phyloP scores from a whole-genome alignment of 2,329 filamentous ascomycete genomes.

The Penicillium sp. region DNA sequence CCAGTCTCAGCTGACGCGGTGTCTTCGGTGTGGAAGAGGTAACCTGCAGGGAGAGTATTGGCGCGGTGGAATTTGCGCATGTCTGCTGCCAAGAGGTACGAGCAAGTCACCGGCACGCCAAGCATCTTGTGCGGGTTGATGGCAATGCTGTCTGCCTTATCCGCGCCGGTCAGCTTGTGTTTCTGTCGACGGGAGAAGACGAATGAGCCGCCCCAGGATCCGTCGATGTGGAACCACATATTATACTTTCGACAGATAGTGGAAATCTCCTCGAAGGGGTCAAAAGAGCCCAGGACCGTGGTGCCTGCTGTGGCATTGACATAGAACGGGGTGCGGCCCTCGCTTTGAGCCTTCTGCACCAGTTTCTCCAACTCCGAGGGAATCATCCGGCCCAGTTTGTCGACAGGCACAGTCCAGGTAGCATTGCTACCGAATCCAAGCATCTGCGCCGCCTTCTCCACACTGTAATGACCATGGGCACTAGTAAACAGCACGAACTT shows the following conservation, averaged over 20 bases:
- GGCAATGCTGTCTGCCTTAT: slow-evolving; percentile 75
- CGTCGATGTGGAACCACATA: slow-evolving; percentile 92
- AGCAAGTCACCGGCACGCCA: slow-evolving; percentile 83
- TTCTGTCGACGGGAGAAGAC: slow-evolving; percentile 66
- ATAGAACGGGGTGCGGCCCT: slow-evolving; percentile 80
- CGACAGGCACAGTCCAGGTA: slow-evolving; percentile 71
- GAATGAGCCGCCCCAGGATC: slow-evolving; percentile 80
- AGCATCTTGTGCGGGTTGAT: slow-evolving; percentile 98
- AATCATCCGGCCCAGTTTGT: slow-evolving; percentile 67
- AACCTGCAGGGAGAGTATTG: slow-evolving; percentile 82
- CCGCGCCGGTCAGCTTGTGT: slow-evolving; percentile 62
- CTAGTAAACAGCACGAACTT: slow-evolving; percentile 83
- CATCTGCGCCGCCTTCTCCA: slow-evolving; percentile 91
- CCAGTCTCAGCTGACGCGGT: slow-evolving; percentile 34
- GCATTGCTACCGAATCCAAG: slow-evolving; percentile 73
- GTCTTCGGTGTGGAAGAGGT: slow-evolving; percentile 66
- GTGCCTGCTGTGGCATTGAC: slow-evolving; percentile 95
- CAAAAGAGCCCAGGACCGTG: slow-evolving; percentile 85
- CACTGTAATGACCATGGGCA: slow-evolving; percentile 85
- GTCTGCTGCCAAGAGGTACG: slow-evolving; percentile 77
- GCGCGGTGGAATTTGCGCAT: slow-evolving; percentile 71
- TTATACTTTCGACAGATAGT: slow-evolving; percentile 65
- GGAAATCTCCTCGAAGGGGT: slow-evolving; percentile 68
- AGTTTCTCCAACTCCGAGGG: slow-evolving; percentile 60
- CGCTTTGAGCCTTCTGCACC: slow-evolving; percentile 57